A percentile compares a stretch with the other conserved stretches of the same genome.
Conservation (phyloP, 1,284 basidiomycete species). For the Tilletia horrida region DNA sequence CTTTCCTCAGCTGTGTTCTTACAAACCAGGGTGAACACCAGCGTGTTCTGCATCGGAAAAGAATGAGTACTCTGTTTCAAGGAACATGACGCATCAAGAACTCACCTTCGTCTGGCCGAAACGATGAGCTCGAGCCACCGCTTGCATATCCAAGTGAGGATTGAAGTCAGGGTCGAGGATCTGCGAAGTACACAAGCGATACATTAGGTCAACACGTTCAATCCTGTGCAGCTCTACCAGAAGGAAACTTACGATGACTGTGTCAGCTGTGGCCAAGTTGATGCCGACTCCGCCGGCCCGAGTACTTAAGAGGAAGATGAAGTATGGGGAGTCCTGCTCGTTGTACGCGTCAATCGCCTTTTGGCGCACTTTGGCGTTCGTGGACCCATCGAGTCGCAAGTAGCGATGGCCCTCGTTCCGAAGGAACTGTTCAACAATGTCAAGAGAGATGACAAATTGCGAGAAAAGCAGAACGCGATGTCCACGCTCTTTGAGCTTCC, state of each 20-base stretch:
- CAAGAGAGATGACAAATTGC: constrained; percentile 53
- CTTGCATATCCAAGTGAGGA: constrained; percentile 77
- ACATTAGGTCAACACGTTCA: too few species aligned
- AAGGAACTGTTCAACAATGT: constrained; percentile 54
- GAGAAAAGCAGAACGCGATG: constrained; percentile 52
- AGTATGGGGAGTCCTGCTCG: constrained; percentile 19
- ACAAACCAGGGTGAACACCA: constrained; percentile 56
- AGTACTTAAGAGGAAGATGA: constrained; percentile 26
- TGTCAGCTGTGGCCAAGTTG: constrained; percentile 59
- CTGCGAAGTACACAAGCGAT: neutral
- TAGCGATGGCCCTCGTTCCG: constrained; percentile 49
- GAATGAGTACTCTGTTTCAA: neutral
- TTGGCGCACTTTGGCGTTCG: constrained; percentile 38
- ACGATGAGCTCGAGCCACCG: constrained; percentile 82
- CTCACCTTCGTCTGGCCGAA: constrained; percentile 54
- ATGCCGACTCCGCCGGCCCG: constrained; percentile 13
- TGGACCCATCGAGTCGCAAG: constrained; percentile 44
- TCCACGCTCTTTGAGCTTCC: constrained; percentile 51
- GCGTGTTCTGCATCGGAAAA: constrained; percentile 37
- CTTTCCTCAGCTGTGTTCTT: constrained; percentile 56
- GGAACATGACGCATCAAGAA: neutral
- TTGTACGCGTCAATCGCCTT: constrained; percentile 30
- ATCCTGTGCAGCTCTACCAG: neutral
- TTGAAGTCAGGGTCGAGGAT: constrained; percentile 92
- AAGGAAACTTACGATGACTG: constrained; percentile 64